These are phyloP conservation scores for Gloeopeniophorella convolvens DNA, from an alignment of 768 basidiomycete genomes.

Conservation along the genomic window DNA sequence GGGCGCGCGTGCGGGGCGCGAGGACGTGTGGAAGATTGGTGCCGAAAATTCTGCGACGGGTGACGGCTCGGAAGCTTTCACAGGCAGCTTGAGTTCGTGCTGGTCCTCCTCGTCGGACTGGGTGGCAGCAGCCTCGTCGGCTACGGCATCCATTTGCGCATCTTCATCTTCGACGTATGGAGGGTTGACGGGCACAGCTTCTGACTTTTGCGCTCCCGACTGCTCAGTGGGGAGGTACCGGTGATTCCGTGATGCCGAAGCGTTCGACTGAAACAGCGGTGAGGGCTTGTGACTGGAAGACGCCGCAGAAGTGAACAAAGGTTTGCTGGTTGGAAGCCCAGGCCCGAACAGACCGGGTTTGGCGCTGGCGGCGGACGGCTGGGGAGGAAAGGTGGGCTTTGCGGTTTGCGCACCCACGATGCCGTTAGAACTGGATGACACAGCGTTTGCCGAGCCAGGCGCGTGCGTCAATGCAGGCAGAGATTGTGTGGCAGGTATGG, in stretches of 20 bases:
- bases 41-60: slow-evolving; percentile 14
- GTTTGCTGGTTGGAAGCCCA: slow-evolving; percentile 4
- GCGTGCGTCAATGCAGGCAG: not conserved
- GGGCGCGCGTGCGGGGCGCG: not conserved
- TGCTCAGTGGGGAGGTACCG: not conserved
- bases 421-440: slow-evolving; percentile 7
- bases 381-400: not conserved
- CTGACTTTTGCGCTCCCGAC: not conserved
- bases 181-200: not conserved
- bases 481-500: not conserved
- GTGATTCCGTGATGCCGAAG: not conserved
- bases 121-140: not conserved
- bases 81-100: not conserved
- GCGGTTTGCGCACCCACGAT: not conserved
- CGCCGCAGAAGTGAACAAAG: not conserved
- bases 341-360: not conserved
- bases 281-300: not conserved
- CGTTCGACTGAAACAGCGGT: slow-evolving; percentile 2
- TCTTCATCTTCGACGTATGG: not conserved
- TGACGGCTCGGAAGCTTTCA: not conserved
- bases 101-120: not conserved
- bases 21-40: slow-evolving; percentile 5
- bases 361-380: not conserved
- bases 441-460: not conserved
- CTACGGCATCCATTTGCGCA: not conserved